phyloP scores from a whole-genome alignment of 192 early-diverging fungal species.

The Chytriomyces hyalinus region DNA sequence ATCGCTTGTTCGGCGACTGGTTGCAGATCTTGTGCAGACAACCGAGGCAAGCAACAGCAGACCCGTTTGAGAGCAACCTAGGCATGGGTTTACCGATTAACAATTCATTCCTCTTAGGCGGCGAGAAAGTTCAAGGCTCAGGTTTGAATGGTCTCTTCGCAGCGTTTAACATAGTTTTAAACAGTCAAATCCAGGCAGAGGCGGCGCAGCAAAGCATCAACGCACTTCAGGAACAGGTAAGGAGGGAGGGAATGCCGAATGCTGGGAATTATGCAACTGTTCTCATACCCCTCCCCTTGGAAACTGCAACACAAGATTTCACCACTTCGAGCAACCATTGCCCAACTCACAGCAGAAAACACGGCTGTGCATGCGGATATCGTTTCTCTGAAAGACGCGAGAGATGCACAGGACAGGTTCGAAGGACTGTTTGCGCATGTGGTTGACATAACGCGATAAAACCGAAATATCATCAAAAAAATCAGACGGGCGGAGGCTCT shows the following conservation, averaged over 20 bases:
- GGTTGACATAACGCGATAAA: too few species aligned
- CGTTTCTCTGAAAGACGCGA: slow-evolving; percentile 43
- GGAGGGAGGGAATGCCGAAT: neutral
- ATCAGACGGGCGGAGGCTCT: neutral
- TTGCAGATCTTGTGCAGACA: slow-evolving; percentile 53
- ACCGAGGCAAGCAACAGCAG: slow-evolving; percentile 40
- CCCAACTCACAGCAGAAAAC: slow-evolving; percentile 54
- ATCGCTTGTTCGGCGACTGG: slow-evolving; percentile 47
- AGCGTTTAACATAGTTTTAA: too few species aligned
- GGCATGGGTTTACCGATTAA: neutral
- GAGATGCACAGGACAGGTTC: slow-evolving; percentile 42
- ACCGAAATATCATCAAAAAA: too few species aligned
- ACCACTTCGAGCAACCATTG: slow-evolving; percentile 50
- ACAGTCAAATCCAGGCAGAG: neutral
- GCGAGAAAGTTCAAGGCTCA: slow-evolving; percentile 41
- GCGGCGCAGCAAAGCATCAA: neutral
- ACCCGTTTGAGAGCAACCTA: neutral
- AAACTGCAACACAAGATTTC: slow-evolving; percentile 23
- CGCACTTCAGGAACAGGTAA: neutral
- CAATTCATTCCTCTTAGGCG: slow-evolving; percentile 15
- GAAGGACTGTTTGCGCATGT: too few species aligned
- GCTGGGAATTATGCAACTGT: neutral
- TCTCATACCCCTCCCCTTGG: too few species aligned
- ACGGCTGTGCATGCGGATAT: slow-evolving; percentile 55
- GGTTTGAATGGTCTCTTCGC: slow-evolving; percentile 16